Evolutionary conservation across 148 eudicot genomes (phyloP).

Genomic region (Nyssa sinensis): DNA sequence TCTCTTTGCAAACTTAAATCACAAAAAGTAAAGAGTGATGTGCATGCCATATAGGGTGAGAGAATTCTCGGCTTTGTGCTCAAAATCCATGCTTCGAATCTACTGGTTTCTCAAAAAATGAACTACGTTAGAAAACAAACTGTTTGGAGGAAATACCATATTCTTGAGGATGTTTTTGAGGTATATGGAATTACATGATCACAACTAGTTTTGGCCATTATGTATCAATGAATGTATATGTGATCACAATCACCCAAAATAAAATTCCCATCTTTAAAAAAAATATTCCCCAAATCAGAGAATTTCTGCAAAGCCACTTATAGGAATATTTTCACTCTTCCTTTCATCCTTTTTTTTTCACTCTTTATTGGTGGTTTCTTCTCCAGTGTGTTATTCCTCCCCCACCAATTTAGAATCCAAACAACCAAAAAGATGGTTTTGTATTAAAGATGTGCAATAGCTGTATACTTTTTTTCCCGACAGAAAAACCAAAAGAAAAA

Average conservation of each 20-base stretch:
- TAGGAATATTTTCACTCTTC: not conserved
- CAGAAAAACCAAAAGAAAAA: not conserved
- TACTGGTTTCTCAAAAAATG: too few species aligned
- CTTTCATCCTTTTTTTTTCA: not conserved
- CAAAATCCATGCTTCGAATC: too few species aligned
- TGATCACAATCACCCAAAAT: not conserved
- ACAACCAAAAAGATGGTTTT: not conserved
- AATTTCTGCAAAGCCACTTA: not conserved
- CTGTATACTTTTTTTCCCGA: not conserved
- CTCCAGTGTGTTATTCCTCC: conserved; percentile 6
- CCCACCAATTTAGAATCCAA: not conserved
- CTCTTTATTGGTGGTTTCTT: not conserved
- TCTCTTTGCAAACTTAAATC: too few species aligned
- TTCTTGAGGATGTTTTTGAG: not conserved
- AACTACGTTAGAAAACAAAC: too few species aligned
- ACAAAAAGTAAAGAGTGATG: too few species aligned
- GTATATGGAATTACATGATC: not conserved
- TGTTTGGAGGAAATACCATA: too few species aligned
- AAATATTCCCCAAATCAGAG: conserved; percentile 11
- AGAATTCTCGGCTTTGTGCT: too few species aligned
- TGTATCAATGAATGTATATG: not conserved
- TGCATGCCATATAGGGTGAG: too few species aligned
- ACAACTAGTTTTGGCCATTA: too few species aligned
- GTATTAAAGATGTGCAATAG: not conserved
- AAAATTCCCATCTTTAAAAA: conserved; percentile 1